A percentile compares a stretch with the other conserved stretches of the same genome.
phyloP scores from a whole-genome alignment of 1,139 yeast genomes.

The Pichia terricola region DNA sequence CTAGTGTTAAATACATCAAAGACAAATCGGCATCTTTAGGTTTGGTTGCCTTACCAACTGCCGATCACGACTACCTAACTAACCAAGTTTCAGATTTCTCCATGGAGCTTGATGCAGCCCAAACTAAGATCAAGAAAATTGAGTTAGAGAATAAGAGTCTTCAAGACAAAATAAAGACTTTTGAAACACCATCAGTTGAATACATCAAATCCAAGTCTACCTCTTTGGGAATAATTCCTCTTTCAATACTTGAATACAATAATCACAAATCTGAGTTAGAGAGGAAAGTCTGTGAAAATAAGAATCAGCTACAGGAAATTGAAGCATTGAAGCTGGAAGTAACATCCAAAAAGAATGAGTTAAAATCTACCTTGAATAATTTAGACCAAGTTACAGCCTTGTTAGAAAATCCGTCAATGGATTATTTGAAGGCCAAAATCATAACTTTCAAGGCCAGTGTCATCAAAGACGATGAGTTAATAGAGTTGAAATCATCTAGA shows the following conservation, averaged over 20 bases:
- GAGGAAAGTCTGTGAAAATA: not conserved
- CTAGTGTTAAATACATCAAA: constrained; percentile 25
- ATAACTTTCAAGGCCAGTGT: too few species aligned
- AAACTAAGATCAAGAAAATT: not conserved
- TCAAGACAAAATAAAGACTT: constrained; percentile 1
- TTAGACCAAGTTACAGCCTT: not conserved
- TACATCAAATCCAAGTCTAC: constrained; percentile 25
- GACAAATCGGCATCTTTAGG: constrained; percentile 22
- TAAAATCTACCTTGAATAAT: constrained; percentile 1
- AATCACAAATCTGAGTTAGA: constrained; percentile 14
- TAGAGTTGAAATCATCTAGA: too few species aligned
- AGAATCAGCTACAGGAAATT: constrained; percentile 2
- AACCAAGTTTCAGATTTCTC: not conserved
- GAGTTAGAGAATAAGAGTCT: constrained; percentile 6
- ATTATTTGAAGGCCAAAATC: constrained; percentile 9
- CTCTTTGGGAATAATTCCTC: constrained; percentile 14
- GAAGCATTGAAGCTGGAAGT: not conserved
- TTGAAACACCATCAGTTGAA: constrained; percentile 23
- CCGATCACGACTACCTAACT: constrained; percentile 19
- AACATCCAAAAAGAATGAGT: not conserved
- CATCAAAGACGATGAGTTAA: too few species aligned
- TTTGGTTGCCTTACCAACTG: constrained; percentile 19
- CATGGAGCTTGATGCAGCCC: not conserved
- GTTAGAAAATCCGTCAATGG: constrained; percentile 9
- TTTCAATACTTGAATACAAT: constrained; percentile 24